Base-by-base conservation (phyloP, 352 stramenopile genomes). In the Phytopythium mirpurense region DNA sequence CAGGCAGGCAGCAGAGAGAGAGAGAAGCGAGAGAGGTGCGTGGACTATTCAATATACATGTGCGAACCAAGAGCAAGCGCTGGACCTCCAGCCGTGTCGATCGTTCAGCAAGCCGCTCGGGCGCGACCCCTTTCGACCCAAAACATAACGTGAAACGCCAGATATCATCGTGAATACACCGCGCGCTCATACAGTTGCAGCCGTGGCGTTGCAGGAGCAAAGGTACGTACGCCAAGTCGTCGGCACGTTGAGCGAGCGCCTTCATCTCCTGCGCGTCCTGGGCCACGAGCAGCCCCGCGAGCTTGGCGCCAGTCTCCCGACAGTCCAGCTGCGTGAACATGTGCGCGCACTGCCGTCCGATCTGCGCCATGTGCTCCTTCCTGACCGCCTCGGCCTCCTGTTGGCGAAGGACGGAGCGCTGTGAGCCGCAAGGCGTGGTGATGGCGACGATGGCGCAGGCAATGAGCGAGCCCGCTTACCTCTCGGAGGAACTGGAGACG, bases 291-390 rank as follows among this genome's bases (percentile, higher is more conserved):
- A 83, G 16, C 3, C 55, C 24, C 35, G 74, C 44, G 10, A 86
- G 51, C 35, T 65, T 70, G 6, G 70, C 65, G 44, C 82, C 72
- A 0, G 60, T 72, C 46, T 86, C 77, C 50, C 79, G 80, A 48
- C 70, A 74, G 48, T 84, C 77, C 5, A 88, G 55, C 32, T 86
- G 77, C 16, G 62, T 71, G 44, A 84, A 84, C 63, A 88, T 56
- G 48, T 83, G 72, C 18, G 70, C 74, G 23, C 77, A 88, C 48
- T 86, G 74, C 6, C 67, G 57, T 0, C 68, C 70, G 40, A 88
- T 85, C 71, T 65, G 83, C 31, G 70, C 51, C 70, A 84, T 80
- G 11, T 57, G 58, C 9, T 77, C 62, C 43, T 79, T 84, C 19
- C 66, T 60, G 24, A 70, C 67, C 3, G 9, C 19, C 36, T 85